Base-by-base conservation (phyloP, 352 stramenopile genomes). In the Globisporangium mamillatum region DNA sequence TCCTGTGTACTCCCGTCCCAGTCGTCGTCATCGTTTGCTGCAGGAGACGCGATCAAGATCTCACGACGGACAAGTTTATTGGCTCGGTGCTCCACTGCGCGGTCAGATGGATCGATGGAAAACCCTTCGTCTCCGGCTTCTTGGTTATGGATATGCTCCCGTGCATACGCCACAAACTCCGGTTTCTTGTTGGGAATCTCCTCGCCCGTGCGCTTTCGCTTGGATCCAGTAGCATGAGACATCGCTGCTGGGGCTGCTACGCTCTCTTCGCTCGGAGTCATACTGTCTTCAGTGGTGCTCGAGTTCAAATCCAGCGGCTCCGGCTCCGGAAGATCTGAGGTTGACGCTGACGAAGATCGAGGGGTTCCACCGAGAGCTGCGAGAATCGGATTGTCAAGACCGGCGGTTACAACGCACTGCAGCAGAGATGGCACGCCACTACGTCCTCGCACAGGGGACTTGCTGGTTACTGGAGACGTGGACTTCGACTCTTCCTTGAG, bases 41-140 rank as follows among this genome's bases (percentile, higher is more conserved):
- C 86, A 3, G 88, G 88, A 0, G 88, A 95, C 4, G 88, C 86
- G 63, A 95, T 95, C 46, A 95, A 62, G 44, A 95, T 95, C 73
- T 95, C 88, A 4, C 88, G 82, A 9, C 88, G 88, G 59, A 95
- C 88, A 12, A 91, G 77, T 72, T 95, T 93, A 66, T 89, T 95
- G 22, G 85, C 82, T 44, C 88, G 88, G 63, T 93, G 84, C 65
- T 95, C 88, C 14, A 95, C 88, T 1, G 86, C 86, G 5, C 88
- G 84, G 60, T 95, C 88, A 0, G 88, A 93, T 22, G 88, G 88
- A 64, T 95, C 88, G 56, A 95, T 95, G 20, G 86, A 93, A 60
- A 93, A 92, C 4, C 84, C 86, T 72, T 95, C 88, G 38, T 95
- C 88, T 2, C 85, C 88, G 22, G 78, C 68, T 74, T 94, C 86